phyloP scores from a whole-genome alignment of 371 early-diverging fungal genomes.

The Apophysomyces ossiformis region DNA sequence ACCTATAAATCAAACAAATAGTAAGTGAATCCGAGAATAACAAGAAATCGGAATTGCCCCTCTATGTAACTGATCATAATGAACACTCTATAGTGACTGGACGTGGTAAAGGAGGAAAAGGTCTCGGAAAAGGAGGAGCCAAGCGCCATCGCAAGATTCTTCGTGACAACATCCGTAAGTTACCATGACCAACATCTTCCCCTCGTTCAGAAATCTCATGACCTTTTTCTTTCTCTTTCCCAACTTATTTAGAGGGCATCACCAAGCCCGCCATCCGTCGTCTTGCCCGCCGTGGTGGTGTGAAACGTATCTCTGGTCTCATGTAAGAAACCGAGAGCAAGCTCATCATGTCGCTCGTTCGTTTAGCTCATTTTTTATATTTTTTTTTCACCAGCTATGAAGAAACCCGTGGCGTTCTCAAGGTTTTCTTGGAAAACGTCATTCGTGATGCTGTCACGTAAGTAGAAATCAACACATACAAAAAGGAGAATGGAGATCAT shows the following conservation, averaged over 20 bases:
- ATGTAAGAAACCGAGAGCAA: conserved; percentile 19
- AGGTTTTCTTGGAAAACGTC: conserved; percentile 97
- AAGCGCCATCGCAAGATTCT: conserved; percentile 99
- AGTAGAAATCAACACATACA: background rate
- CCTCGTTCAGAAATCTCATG: background rate
- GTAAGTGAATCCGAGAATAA: conserved; percentile 4
- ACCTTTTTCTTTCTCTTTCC: background rate
- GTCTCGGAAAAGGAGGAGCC: conserved; percentile 96
- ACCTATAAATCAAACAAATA: background rate
- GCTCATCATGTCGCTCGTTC: too few species aligned
- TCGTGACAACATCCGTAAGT: conserved; percentile 87
- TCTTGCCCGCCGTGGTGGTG: conserved; percentile 99
- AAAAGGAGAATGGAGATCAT: background rate
- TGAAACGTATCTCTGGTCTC: conserved; percentile 99
- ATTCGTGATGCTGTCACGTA: conserved; percentile 96
- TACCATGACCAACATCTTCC: conserved; percentile 14
- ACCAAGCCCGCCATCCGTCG: conserved; percentile 99
- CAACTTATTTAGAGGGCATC: conserved; percentile 75
- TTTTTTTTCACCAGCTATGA: conserved; percentile 79
- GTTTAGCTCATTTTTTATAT: background rate
- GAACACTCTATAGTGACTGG: conserved; percentile 63
- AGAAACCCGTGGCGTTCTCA: conserved; percentile 97
- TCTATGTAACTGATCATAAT: background rate
- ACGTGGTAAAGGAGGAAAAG: conserved; percentile 97
- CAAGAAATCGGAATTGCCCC: background rate